These are phyloP conservation scores for Aspergillus persii DNA, from an alignment of 2,329 filamentous ascomycete genomes.

Conservation along the genomic window DNA sequence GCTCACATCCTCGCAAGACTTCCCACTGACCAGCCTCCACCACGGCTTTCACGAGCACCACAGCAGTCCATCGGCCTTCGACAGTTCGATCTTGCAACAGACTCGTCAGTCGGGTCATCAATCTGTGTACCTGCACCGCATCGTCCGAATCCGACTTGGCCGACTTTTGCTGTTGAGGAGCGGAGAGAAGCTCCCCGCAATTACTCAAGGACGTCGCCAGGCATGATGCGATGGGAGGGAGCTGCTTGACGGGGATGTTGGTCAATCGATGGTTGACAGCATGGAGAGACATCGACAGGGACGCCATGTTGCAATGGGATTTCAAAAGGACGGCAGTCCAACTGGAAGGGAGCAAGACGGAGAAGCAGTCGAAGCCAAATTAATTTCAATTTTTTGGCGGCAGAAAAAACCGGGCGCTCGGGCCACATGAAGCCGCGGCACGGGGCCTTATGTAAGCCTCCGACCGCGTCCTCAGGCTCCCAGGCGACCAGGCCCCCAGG, in stretches of 20 bases:
- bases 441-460: constrained; percentile 17
- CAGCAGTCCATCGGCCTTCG: constrained; percentile 74
- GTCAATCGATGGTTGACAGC: constrained; percentile 56
- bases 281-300: constrained; percentile 39
- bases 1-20: constrained; percentile 66
- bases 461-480: not conserved
- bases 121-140: constrained; percentile 71
- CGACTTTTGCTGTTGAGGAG: constrained; percentile 56
- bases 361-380: not conserved
- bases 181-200: constrained; percentile 61
- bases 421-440: constrained; percentile 30
- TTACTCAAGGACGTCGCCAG: constrained; percentile 58
- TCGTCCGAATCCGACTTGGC: constrained; percentile 64
- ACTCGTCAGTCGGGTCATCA: constrained; percentile 74
- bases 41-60: constrained; percentile 74
- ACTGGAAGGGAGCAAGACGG: not conserved
- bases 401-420: constrained; percentile 1
- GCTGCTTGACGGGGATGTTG: constrained; percentile 67
- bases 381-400: constrained; percentile 5
- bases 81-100: constrained; percentile 73
- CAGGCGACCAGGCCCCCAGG: constrained; percentile 14
- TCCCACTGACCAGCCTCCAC: constrained; percentile 85
- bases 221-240: constrained; percentile 70
- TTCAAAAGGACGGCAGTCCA: not conserved
- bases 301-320: constrained; percentile 24